phyloP scores from a whole-genome alignment of 176 grass and related monocot species.

The Rhynchospora breviuscula region DNA sequence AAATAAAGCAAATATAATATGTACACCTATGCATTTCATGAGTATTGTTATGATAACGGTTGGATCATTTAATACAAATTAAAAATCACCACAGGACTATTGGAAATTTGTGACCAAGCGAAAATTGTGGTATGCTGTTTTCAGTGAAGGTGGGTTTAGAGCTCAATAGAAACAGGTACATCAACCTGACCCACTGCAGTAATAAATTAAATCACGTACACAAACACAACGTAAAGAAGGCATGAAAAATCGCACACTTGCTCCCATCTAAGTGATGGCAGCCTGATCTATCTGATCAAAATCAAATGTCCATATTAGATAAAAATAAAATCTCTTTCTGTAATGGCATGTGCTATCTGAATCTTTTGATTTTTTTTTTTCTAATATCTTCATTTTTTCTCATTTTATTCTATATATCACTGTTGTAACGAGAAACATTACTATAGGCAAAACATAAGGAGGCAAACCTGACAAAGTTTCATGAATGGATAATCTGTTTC shows the following conservation, averaged over 20 bases:
- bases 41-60: no score
- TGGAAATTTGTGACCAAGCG: no score
- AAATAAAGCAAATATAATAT: neutral
- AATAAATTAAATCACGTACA: constrained; percentile 4
- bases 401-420: neutral
- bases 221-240: neutral
- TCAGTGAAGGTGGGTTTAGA: no score
- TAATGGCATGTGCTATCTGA: no score
- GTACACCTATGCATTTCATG: neutral
- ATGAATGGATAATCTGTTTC: constrained; percentile 52
- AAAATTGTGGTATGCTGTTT: no score
- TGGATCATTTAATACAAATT: no score
- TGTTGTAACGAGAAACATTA: neutral
- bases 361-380: no score
- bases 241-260: neutral
- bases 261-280: no score
- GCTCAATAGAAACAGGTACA: neutral
- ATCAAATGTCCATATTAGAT: no score
- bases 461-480: constrained; percentile 41
- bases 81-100: no score
- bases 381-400: neutral
- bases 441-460: neutral
- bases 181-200: neutral
- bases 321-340: no score
- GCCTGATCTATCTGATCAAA: no score